phyloP scores from a whole-genome alignment of 345 rosid species.

The Gossypium anomalum region DNA sequence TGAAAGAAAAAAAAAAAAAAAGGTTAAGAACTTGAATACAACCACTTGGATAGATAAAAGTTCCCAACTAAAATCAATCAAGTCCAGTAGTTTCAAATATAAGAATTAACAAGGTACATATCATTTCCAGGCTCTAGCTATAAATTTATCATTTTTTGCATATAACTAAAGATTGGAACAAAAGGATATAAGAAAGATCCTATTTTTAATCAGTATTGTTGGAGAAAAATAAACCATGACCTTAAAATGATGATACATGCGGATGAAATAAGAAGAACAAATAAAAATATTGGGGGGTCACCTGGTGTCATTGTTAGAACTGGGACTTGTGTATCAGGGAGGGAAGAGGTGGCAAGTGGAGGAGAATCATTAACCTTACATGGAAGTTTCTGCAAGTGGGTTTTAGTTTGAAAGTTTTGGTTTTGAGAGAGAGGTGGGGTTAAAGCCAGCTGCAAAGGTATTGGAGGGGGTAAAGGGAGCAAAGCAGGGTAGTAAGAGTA shows the following conservation, averaged over 20 bases:
- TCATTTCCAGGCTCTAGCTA: not conserved
- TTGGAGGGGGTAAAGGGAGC: constrained; percentile 58
- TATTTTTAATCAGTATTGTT: not conserved
- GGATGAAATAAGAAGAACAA: constrained; percentile 8
- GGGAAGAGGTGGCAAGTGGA: constrained; percentile 41
- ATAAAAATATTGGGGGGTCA: constrained; percentile 11
- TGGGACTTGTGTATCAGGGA: constrained; percentile 35
- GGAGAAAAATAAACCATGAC: constrained; percentile 27
- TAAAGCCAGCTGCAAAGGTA: constrained; percentile 49
- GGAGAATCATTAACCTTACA: constrained; percentile 33
- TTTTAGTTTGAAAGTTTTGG: constrained; percentile 44
- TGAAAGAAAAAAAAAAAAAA: constrained; percentile 15
- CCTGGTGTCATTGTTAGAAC: constrained; percentile 37
- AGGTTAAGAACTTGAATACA: constrained; percentile 24
- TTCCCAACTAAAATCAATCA: not conserved
- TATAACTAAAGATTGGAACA: not conserved
- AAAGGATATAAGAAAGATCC: not conserved
- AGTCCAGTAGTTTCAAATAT: constrained; percentile 2
- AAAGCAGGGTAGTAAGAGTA: constrained; percentile 56
- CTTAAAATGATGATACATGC: constrained; percentile 16
- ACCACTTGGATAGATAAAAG: not conserved
- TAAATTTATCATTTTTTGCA: constrained; percentile 12
- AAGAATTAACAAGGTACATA: constrained; percentile 13
- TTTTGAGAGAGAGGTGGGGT: constrained; percentile 43
- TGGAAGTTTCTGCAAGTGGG: constrained; percentile 50